A percentile compares a stretch with the other conserved stretches of the same genome.
These are phyloP conservation scores for Vachellia collinsii DNA, from an alignment of 306 rosid species.

Conservation along the genomic window DNA sequence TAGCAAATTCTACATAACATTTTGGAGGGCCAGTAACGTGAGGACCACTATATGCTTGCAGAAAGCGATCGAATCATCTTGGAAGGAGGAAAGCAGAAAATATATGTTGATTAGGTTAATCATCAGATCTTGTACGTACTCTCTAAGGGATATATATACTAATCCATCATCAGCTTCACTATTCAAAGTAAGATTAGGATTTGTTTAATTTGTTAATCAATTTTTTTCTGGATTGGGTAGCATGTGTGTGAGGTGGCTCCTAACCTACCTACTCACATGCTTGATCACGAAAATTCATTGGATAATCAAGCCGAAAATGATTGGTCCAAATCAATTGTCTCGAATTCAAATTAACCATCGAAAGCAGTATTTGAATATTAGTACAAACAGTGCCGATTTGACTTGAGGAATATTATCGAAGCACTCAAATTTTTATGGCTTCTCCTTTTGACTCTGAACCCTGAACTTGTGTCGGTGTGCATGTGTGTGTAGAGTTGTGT, in stretches of 20 bases:
- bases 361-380: conserved; percentile 42
- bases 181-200: conserved; percentile 29
- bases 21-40: conserved; percentile 51
- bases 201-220: conserved; percentile 6
- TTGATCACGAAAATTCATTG: conserved; percentile 7
- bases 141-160: conserved; percentile 7
- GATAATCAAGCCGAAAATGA: conserved; percentile 30
- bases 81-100: conserved; percentile 32
- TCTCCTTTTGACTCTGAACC: conserved; percentile 28
- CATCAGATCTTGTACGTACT: conserved; percentile 33
- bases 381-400: conserved; percentile 32
- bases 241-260: conserved; percentile 54
- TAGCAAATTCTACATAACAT: background rate
- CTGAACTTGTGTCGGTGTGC: conserved; percentile 36
- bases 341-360: conserved; percentile 28
- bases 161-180: background rate
- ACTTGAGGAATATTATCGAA: conserved; percentile 33
- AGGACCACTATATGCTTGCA: conserved; percentile 49
- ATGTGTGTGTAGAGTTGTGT: background rate
- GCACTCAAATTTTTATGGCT: conserved; percentile 27
- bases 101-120: conserved; percentile 37
- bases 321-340: conserved; percentile 24
- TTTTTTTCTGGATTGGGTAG: conserved; percentile 33
- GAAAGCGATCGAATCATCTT: conserved; percentile 54
- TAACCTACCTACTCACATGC: conserved; percentile 55